Evolutionary conservation across 1,284 basidiomycete species (phyloP).

Genomic region (Vanrija humicola): DNA sequence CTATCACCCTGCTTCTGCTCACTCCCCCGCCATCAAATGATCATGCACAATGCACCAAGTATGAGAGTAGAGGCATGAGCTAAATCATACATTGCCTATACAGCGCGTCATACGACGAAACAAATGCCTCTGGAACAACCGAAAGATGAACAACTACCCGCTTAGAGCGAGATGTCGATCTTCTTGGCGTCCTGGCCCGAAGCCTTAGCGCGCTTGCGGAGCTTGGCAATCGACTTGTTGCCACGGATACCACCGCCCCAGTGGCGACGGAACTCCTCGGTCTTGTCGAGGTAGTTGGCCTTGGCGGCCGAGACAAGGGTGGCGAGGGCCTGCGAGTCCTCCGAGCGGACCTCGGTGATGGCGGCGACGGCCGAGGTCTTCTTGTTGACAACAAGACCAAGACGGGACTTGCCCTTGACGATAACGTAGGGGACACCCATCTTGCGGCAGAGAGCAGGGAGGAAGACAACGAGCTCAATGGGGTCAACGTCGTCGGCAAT

Average conservation of each 20-base stretch:
- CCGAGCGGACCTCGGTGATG: constrained; percentile 88
- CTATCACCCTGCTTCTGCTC: too few relatives aligned
- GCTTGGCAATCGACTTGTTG: constrained; percentile 84
- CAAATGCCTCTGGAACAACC: not conserved
- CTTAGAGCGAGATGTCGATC: constrained; percentile 47
- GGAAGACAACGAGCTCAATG: constrained; percentile 95
- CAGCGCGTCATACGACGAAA: not conserved
- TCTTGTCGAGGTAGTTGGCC: constrained; percentile 98
- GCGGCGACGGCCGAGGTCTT: constrained; percentile 90
- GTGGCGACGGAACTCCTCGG: constrained; percentile 81
- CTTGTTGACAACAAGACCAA: constrained; percentile 68
- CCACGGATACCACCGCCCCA: constrained; percentile 97
- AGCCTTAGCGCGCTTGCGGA: constrained; percentile 91
- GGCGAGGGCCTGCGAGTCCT: constrained; percentile 89
- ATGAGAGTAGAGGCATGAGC: too few relatives aligned
- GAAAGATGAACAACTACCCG: not conserved
- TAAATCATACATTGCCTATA: too few relatives aligned
- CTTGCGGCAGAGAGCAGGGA: constrained; percentile 97
- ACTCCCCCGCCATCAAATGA: too few relatives aligned
- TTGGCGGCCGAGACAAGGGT: constrained; percentile 91
- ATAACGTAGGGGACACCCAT: constrained; percentile 98
- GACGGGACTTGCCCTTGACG: constrained; percentile 93
- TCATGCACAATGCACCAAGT: too few relatives aligned
- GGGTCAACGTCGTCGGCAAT: constrained; percentile 99
- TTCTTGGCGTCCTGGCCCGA: constrained; percentile 47